phyloP scores from a whole-genome alignment of 371 early-diverging fungal species.

The Polyrhizophydium stewartii region DNA sequence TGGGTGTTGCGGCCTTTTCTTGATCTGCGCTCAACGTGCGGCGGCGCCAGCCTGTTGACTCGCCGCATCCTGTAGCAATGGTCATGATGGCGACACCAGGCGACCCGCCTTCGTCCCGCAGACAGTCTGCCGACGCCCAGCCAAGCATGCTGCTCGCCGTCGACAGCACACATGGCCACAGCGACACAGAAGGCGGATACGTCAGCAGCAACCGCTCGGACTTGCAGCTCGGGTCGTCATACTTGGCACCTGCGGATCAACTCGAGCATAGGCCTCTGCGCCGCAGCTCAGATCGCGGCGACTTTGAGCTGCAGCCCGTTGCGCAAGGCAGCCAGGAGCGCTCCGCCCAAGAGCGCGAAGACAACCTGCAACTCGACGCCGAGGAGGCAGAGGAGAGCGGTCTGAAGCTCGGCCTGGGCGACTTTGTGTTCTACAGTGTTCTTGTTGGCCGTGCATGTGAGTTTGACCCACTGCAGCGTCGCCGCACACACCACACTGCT shows the following conservation, averaged over 20 bases:
- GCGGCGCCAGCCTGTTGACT: neutral
- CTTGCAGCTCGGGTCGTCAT: no score
- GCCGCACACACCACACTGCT: neutral
- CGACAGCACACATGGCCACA: neutral
- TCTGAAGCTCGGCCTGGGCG: constrained; percentile 80
- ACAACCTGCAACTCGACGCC: no score
- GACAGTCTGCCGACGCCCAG: neutral
- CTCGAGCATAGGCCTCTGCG: neutral
- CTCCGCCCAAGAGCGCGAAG: no score
- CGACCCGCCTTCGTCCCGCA: constrained; percentile 11
- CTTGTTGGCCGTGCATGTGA: constrained; percentile 75
- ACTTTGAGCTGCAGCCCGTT: neutral
- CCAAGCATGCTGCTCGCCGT: neutral
- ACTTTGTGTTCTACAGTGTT: constrained; percentile 88
- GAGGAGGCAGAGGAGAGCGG: constrained; percentile 68
- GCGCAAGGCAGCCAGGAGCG: neutral
- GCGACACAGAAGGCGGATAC: no score
- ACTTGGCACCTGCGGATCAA: neutral
- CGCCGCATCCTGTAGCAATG: constrained; percentile 5
- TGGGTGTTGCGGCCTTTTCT: neutral
- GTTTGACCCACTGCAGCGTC: constrained; percentile 3
- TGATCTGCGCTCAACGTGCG: neutral
- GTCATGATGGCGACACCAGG: constrained; percentile 69
- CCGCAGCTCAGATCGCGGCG: neutral
- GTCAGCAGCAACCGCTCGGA: no score